These are phyloP conservation scores for Begonia masoniana DNA, from an alignment of 306 rosid genomes.

Conservation along the genomic window DNA sequence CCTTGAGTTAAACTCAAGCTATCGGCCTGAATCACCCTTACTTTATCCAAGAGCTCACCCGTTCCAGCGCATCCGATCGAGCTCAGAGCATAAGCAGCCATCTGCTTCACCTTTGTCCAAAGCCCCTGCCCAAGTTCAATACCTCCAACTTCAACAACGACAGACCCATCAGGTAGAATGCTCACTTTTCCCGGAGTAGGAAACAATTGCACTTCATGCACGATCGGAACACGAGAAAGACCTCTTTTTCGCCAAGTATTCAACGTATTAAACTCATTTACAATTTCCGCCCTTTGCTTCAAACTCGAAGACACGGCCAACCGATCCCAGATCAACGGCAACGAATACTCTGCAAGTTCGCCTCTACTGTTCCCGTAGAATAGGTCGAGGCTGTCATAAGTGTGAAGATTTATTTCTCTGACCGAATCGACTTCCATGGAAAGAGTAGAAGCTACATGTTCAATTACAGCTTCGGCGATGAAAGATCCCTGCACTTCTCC, in stretches of 20 bases:
- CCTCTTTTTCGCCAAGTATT: conserved; percentile 77
- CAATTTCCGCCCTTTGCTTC: conserved; percentile 33
- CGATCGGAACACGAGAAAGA: conserved; percentile 61
- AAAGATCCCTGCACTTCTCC: conserved; percentile 86
- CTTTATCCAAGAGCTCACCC: conserved; percentile 34
- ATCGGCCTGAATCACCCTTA: conserved; percentile 74
- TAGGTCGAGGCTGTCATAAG: conserved; percentile 41
- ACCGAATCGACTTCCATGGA: conserved; percentile 57
- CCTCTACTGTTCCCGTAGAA: conserved; percentile 40
- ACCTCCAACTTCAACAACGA: conserved; percentile 88
- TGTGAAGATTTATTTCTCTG: conserved; percentile 63
- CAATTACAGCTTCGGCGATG: conserved; percentile 80
- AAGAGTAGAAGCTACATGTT: conserved; percentile 71
- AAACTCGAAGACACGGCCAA: conserved; percentile 47
- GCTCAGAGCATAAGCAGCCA: conserved; percentile 64
- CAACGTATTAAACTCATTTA: conserved; percentile 45
- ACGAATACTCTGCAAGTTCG: conserved; percentile 63
- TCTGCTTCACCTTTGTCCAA: conserved; percentile 93
- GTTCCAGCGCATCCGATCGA: conserved; percentile 40
- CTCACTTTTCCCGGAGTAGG: conserved; percentile 81
- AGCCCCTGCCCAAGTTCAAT: conserved; percentile 96
- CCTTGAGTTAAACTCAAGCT: conserved; percentile 77
- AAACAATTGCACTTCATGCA: conserved; percentile 23
- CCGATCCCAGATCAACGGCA: conserved; percentile 69
- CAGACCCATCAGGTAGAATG: conserved; percentile 59